phyloP scores from a whole-genome alignment of 1,139 yeast genomes.

The Yamadazyma sp. region DNA sequence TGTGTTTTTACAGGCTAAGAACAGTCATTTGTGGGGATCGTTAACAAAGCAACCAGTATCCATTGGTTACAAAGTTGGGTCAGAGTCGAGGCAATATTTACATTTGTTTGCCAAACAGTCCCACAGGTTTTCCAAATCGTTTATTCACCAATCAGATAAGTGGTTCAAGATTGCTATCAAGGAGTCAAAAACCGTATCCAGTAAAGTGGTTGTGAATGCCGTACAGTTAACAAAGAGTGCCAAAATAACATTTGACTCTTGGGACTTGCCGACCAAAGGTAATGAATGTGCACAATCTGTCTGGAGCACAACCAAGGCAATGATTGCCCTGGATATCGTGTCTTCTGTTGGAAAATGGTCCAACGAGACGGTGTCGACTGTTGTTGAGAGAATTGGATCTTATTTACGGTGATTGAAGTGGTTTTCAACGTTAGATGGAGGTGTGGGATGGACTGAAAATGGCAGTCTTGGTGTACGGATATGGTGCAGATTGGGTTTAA shows the following conservation, averaged over 20 bases:
- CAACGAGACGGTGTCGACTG: not conserved
- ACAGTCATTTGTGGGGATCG: not conserved
- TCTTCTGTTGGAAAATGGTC: not conserved
- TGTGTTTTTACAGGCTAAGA: not conserved
- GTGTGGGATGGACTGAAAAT: not conserved
- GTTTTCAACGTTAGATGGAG: not conserved
- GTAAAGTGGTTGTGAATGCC: too few relatives aligned
- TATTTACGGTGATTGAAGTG: not conserved
- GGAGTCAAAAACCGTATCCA: not conserved
- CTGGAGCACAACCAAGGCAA: not conserved
- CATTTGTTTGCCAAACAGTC: not conserved
- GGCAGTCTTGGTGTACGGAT: not conserved
- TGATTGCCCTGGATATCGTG: not conserved
- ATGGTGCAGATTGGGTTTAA: not conserved
- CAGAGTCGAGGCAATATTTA: not conserved
- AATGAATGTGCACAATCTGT: not conserved
- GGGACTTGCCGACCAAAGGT: not conserved
- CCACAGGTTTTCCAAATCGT: not conserved
- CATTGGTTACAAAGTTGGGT: not conserved
- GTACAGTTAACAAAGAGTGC: not conserved
- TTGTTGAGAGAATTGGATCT: not conserved
- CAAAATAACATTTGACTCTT: not conserved
- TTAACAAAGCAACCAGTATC: not conserved
- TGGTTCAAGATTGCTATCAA: not conserved
- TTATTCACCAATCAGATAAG: not conserved